Evolutionary conservation across 1,139 yeast genomes (phyloP).

Genomic region (Pichia kudriavzevii): DNA sequence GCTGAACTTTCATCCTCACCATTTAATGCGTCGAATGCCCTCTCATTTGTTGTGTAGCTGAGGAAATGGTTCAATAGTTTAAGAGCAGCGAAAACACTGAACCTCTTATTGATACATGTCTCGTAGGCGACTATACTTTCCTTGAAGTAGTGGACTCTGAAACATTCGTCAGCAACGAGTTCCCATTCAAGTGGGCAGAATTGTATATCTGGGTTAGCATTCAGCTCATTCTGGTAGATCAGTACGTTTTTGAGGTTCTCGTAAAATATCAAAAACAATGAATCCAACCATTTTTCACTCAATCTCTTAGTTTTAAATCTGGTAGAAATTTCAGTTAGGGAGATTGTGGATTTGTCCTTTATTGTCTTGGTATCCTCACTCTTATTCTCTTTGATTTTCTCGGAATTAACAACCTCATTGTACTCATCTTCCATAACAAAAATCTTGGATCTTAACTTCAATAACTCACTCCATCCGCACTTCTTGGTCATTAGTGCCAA

Average conservation of each 20-base stretch:
- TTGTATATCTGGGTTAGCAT: slow-evolving; percentile 43
- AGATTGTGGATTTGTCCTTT: slow-evolving; percentile 17
- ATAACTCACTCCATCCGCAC: slow-evolving; percentile 88
- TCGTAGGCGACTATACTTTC: slow-evolving; percentile 78
- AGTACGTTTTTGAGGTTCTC: slow-evolving; percentile 83
- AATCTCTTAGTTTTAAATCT: slow-evolving; percentile 63
- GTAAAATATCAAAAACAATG: slow-evolving; percentile 75
- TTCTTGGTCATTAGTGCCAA: slow-evolving; percentile 48
- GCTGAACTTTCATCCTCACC: background rate
- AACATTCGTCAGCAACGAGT: slow-evolving; percentile 74
- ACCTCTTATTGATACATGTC: slow-evolving; percentile 67
- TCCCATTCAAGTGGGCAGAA: slow-evolving; percentile 94
- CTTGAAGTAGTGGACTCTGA: slow-evolving; percentile 67
- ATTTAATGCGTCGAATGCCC: slow-evolving; percentile 18
- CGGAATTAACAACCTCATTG: slow-evolving; percentile 19
- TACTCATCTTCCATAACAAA: slow-evolving; percentile 96
- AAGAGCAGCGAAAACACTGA: slow-evolving; percentile 47
- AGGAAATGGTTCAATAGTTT: slow-evolving; percentile 28
- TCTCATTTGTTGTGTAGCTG: slow-evolving; percentile 15
- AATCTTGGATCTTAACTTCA: slow-evolving; percentile 71
- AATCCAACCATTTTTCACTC: slow-evolving; percentile 94
- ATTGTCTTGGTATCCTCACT: slow-evolving; percentile 5
- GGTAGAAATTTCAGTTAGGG: slow-evolving; percentile 18
- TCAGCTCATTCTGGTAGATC: slow-evolving; percentile 79
- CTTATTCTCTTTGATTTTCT: slow-evolving; percentile 9